A percentile compares a stretch with the other conserved stretches of the same genome.
Conservation (phyloP, 2,329 filamentous ascomycete genomes). For the Hypocreales sp. region DNA sequence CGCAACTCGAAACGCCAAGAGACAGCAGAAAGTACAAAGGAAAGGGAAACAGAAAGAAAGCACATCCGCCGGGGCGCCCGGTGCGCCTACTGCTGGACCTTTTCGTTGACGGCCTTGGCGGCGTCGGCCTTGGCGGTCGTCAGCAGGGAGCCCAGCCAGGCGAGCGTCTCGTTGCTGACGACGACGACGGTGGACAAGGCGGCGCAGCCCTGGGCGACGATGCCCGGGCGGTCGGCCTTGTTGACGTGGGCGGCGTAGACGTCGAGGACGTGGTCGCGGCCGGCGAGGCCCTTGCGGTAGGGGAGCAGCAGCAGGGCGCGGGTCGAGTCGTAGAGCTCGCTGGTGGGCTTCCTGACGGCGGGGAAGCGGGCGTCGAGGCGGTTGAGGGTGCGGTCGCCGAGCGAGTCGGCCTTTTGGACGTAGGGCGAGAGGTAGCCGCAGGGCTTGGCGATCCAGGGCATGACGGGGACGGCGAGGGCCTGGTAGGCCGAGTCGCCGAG, state of each 20-base stretch:
- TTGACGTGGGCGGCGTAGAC: slow-evolving; percentile 44
- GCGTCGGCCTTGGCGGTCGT: slow-evolving; percentile 46
- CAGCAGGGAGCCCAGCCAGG: slow-evolving; percentile 43
- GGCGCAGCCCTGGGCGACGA: slow-evolving; percentile 56
- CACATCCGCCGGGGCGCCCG: too few species aligned
- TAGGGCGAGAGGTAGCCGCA: slow-evolving; percentile 77
- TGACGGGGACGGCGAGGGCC: slow-evolving; percentile 59
- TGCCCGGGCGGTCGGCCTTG: slow-evolving; percentile 46
- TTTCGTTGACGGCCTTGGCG: slow-evolving; percentile 38
- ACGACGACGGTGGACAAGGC: slow-evolving; percentile 51
- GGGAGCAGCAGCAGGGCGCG: slow-evolving; percentile 47
- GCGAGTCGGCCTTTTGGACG: slow-evolving; percentile 61
- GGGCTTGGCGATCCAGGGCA: slow-evolving; percentile 56
- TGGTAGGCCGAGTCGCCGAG: slow-evolving; percentile 61
- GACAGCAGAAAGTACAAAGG: too few species aligned
- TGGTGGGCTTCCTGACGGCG: slow-evolving; percentile 58
- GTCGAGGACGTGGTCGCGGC: slow-evolving; percentile 43
- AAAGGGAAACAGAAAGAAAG: too few species aligned
- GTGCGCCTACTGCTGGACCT: slow-evolving; percentile 26
- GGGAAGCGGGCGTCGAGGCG: slow-evolving; percentile 59
- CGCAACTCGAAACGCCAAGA: too few species aligned
- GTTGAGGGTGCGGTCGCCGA: slow-evolving; percentile 57
- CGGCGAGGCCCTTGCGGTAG: slow-evolving; percentile 42
- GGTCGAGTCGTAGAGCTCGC: slow-evolving; percentile 51
- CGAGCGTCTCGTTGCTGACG: slow-evolving; percentile 48